Percentiles rank a stretch among this genome's conserved stretches.
These are phyloP conservation scores for Nidularia sp. DNA, from an alignment of 768 basidiomycete genomes.

Conservation along the genomic window DNA sequence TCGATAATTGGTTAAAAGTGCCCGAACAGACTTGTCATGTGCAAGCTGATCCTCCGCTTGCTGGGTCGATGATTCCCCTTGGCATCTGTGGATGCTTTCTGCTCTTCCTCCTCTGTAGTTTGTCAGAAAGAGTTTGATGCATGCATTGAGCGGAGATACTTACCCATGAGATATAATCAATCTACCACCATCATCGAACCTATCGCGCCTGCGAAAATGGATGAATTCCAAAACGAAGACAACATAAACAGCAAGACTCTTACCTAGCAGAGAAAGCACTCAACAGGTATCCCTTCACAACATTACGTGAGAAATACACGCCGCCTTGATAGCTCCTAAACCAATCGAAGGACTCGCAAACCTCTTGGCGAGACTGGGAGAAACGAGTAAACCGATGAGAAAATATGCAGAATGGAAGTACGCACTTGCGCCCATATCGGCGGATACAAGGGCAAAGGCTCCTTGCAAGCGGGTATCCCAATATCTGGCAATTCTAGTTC, in stretches of 20 bases:
- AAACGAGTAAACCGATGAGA: slow-evolving; percentile 2
- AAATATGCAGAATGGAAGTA: background rate
- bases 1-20: slow-evolving; percentile 56
- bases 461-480: background rate
- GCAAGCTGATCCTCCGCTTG: slow-evolving; percentile 64
- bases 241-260: slow-evolving; percentile 8
- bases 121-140: slow-evolving; percentile 1
- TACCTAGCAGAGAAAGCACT: slow-evolving; percentile 68
- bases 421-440: slow-evolving; percentile 42
- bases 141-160: slow-evolving; percentile 10
- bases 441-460: slow-evolving; percentile 21
- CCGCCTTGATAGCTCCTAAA: slow-evolving; percentile 78
- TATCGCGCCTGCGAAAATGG: slow-evolving; percentile 53
- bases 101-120: slow-evolving; percentile 65
- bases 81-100: slow-evolving; percentile 43
- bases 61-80: slow-evolving; percentile 33
- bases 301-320: slow-evolving; percentile 60
- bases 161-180: slow-evolving; percentile 86
- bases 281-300: slow-evolving; percentile 73
- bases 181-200: slow-evolving; percentile 58
- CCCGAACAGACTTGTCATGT: slow-evolving; percentile 66
- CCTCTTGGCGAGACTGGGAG: slow-evolving; percentile 74
- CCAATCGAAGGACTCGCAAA: slow-evolving; percentile 76
- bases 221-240: background rate
- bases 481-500: slow-evolving; percentile 6